Conservation (phyloP, 2,329 filamentous ascomycete genomes). For the Sphaerulina vaccinii region DNA sequence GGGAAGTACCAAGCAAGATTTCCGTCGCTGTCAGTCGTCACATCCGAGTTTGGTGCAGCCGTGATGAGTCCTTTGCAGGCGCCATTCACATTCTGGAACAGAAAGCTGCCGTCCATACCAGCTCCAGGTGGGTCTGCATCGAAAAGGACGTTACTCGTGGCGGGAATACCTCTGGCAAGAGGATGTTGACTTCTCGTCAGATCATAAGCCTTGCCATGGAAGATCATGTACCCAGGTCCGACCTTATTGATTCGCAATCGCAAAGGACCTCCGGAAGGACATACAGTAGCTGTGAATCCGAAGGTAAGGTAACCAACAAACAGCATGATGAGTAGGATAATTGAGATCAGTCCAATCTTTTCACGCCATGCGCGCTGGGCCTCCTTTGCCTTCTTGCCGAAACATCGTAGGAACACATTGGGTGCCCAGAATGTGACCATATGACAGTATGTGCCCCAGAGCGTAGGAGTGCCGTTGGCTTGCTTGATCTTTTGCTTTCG, state of each 20-base stretch:
- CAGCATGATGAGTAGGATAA: conserved; percentile 83
- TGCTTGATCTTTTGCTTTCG: conserved; percentile 56
- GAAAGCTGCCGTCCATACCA: conserved; percentile 90
- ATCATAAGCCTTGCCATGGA: conserved; percentile 89
- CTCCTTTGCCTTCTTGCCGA: conserved; percentile 78
- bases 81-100: conserved; percentile 98
- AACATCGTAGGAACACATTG: conserved; percentile 77
- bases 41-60: conserved; percentile 65
- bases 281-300: conserved; percentile 88
- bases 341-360: conserved; percentile 94
- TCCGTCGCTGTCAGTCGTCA: conserved; percentile 70
- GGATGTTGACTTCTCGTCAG: conserved; percentile 75
- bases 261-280: conserved; percentile 63
- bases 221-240: conserved; percentile 83
- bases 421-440: conserved; percentile 94
- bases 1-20: conserved; percentile 97
- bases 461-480: conserved; percentile 71
- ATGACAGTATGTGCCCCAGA: conserved; percentile 95
- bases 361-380: conserved; percentile 94
- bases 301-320: conserved; percentile 96
- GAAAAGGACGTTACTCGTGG: conserved; percentile 76
- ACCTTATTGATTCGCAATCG: conserved; percentile 84
- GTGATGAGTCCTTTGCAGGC: conserved; percentile 91
- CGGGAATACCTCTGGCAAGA: conserved; percentile 72
- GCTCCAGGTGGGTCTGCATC: conserved; percentile 78